Conservation (phyloP, 805 yeast species). For the Sungouiozyma intestinalis region DNA sequence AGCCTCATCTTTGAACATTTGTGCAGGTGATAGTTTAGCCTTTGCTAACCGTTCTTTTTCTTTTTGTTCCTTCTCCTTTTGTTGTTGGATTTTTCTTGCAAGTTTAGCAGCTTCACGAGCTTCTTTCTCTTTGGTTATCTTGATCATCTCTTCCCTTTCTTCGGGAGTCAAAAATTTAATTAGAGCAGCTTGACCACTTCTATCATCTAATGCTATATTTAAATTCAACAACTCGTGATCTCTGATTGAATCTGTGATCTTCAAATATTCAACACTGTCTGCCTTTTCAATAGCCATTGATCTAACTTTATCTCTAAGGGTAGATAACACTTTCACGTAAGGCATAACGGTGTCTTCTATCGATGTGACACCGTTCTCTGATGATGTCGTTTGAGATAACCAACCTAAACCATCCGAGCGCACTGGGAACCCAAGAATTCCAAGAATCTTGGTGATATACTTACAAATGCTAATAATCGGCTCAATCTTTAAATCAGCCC, state of each 20-base stretch:
- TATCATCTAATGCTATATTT: slow-evolving; percentile 83
- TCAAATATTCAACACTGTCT: slow-evolving; percentile 41
- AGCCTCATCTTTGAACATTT: slow-evolving; percentile 55
- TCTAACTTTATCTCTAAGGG: slow-evolving; percentile 77
- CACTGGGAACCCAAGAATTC: slow-evolving; percentile 64
- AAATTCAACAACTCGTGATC: slow-evolving; percentile 58
- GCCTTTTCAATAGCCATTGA: slow-evolving; percentile 55
- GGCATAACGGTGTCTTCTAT: slow-evolving; percentile 71
- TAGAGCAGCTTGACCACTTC: slow-evolving; percentile 71
- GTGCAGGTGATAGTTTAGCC: slow-evolving; percentile 58
- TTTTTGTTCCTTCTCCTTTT: slow-evolving; percentile 46
- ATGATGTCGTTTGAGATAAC: slow-evolving; percentile 31
- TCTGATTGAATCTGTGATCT: slow-evolving; percentile 67
- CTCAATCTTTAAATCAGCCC: slow-evolving; percentile 48
- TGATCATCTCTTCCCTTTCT: slow-evolving; percentile 57
- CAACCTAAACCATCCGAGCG: slow-evolving; percentile 74
- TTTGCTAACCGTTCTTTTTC: slow-evolving; percentile 54
- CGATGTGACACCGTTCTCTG: slow-evolving; percentile 8
- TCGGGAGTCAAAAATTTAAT: slow-evolving; percentile 65
- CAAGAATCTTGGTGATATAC: slow-evolving; percentile 63
- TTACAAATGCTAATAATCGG: slow-evolving; percentile 51
- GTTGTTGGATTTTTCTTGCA: slow-evolving; percentile 38
- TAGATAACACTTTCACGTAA: slow-evolving; percentile 63
- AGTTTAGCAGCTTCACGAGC: slow-evolving; percentile 36
- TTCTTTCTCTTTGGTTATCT: slow-evolving; percentile 44